Base-by-base conservation (phyloP, 2,329 filamentous ascomycete genomes). In the Mariannaea sp. region DNA sequence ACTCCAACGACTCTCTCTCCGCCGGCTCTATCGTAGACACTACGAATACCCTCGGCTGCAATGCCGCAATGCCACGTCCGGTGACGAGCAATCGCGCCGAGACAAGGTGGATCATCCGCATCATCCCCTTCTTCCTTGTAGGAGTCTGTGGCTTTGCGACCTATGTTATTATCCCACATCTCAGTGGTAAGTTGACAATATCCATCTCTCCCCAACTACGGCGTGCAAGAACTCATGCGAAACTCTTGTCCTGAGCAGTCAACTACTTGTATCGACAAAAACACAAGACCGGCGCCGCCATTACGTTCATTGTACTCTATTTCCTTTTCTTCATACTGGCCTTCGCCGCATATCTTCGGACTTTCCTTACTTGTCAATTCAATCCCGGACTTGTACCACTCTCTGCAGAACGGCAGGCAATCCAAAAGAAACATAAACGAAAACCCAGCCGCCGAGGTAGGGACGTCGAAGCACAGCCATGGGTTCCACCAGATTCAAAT, bases 351-450 rank as follows among this genome's bases (percentile, higher is more conserved):
- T 97, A 95, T 71, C 67, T 88, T 16, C 87, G 92, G 58, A 81
- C 92, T 8, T 71, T 92, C 35, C 74, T 85, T 57, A 81, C 83
- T 27, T 85, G 95, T 44, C 80, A 84, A 53, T 77, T 77, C 61
- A 82, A 92, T 60, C 88, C 92, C 0, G 92, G 90, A 4, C 82
- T 91, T 48, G 80, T 92, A 1, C 86, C 89, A 0, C 80, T 88
- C 10, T 50, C 66, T 5, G 41, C 56, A 36, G 26, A 84, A 81
- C 58, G 62, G 24, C 59, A 64, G 14, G 57, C 58, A 4, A n/a
- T 71, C 77, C 49, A 69, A 62, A 62, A 67, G 56, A 40, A 61
- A 14, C 36, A 39, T 55, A 65, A 46, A 58, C 36, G 42, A 26
- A 57, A 52, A 53, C 61, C n/a, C n/a, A n/a, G 19, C 48, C 58